phyloP scores from a whole-genome alignment of 2,329 filamentous ascomycete species.

The Diaporthe humulicola region DNA sequence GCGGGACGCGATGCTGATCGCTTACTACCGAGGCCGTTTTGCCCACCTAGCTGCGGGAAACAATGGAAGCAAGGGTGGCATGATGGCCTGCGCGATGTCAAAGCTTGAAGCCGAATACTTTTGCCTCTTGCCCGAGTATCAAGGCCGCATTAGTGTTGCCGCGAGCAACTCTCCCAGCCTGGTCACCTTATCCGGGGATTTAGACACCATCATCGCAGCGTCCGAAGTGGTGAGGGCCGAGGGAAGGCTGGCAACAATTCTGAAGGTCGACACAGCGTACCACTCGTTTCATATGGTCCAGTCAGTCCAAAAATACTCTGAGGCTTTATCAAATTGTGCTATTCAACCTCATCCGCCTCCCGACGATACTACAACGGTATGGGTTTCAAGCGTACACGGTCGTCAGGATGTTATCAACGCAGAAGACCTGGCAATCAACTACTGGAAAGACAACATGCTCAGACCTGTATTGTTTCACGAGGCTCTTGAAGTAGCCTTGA shows the following conservation, averaged over 20 bases:
- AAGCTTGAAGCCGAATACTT: constrained; percentile 46
- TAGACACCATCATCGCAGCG: constrained; percentile 46
- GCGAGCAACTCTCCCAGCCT: constrained; percentile 50
- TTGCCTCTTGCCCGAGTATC: constrained; percentile 43
- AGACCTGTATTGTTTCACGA: constrained; percentile 59
- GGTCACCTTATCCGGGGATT: constrained; percentile 54
- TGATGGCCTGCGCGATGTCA: constrained; percentile 52
- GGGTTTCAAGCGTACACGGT: constrained; percentile 58
- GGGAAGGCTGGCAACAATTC: constrained; percentile 50
- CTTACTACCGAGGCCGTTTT: constrained; percentile 56
- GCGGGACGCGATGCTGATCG: constrained; percentile 54
- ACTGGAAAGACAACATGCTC: constrained; percentile 62
- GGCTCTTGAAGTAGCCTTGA: constrained; percentile 50
- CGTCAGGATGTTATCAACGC: constrained; percentile 29
- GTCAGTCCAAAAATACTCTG: constrained; percentile 51
- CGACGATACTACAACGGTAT: constrained; percentile 46
- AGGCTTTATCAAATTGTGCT: constrained; percentile 46
- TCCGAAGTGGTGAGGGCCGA: constrained; percentile 41
- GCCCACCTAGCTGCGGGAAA: constrained; percentile 45
- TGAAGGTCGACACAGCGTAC: constrained; percentile 61
- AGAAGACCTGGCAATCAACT: constrained; percentile 45
- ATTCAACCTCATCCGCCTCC: constrained; percentile 44
- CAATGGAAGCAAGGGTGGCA: constrained; percentile 46
- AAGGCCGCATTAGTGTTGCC: constrained; percentile 47
- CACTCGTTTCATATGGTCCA: constrained; percentile 62